Conservation (phyloP, 108 stramenopile species). For the Parietichytrium sp. region DNA sequence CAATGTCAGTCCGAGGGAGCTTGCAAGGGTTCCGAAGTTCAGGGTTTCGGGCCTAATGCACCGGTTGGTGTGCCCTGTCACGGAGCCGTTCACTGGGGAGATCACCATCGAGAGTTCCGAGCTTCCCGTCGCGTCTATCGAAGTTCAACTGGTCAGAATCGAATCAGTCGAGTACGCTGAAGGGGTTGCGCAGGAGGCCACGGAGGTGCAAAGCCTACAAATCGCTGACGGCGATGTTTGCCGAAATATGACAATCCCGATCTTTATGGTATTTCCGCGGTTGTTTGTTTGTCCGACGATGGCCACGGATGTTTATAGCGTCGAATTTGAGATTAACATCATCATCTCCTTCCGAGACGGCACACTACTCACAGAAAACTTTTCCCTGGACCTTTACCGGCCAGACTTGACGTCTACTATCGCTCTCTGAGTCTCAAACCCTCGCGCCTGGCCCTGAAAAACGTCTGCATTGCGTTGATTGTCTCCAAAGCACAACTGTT, state of each 20-base stretch:
- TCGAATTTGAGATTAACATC: slow-evolving; percentile 62
- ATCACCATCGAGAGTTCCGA: slow-evolving; percentile 51
- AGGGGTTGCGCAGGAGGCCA: slow-evolving; percentile 51
- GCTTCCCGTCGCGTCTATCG: slow-evolving; percentile 40
- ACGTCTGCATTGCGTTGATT: too few relatives aligned
- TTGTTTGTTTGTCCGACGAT: slow-evolving; percentile 58
- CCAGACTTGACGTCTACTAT: too few relatives aligned
- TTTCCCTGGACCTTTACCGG: slow-evolving; percentile 51
- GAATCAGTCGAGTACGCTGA: slow-evolving; percentile 51
- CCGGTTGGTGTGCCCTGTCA: slow-evolving; percentile 41
- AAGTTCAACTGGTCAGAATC: slow-evolving; percentile 59
- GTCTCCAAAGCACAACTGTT: too few relatives aligned
- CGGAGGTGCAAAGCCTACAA: slow-evolving; percentile 62
- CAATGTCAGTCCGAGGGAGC: background rate
- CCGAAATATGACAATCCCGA: slow-evolving; percentile 51
- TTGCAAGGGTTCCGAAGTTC: slow-evolving; percentile 43
- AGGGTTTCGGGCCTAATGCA: slow-evolving; percentile 46
- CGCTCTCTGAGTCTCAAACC: too few relatives aligned
- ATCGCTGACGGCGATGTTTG: slow-evolving; percentile 58
- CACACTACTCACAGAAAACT: slow-evolving; percentile 53
- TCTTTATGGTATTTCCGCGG: slow-evolving; percentile 62
- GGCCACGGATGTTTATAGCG: slow-evolving; percentile 35
- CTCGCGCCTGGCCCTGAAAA: too few relatives aligned
- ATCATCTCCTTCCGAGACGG: slow-evolving; percentile 53
- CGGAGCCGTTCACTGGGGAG: slow-evolving; percentile 59